Conservation (phyloP, 305 asterid genomes). For the Solanum hybrid region DNA sequence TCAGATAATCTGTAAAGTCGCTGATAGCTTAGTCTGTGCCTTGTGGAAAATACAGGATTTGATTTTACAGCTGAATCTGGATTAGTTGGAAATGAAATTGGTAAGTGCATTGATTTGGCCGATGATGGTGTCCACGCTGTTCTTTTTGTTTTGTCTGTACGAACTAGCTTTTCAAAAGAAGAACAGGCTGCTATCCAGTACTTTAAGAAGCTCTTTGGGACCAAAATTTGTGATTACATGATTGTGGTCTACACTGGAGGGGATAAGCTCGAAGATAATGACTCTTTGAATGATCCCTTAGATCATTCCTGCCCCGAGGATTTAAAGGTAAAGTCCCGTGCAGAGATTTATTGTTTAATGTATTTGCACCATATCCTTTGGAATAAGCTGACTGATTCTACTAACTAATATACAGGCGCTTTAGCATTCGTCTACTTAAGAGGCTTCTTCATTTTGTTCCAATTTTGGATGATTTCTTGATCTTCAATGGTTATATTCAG, state of each 20-base stretch:
- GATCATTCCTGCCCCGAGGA: slow-evolving; percentile 49
- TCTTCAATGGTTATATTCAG: not conserved
- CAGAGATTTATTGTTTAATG: not conserved
- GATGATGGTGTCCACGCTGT: slow-evolving; percentile 74
- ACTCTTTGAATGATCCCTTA: slow-evolving; percentile 35
- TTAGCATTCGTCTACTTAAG: not conserved
- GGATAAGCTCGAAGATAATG: slow-evolving; percentile 42
- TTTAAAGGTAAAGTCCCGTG: slow-evolving; percentile 34
- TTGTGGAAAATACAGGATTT: slow-evolving; percentile 32
- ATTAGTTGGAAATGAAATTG: slow-evolving; percentile 45
- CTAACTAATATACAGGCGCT: not conserved
- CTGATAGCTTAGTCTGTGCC: not conserved
- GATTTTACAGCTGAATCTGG: slow-evolving; percentile 40
- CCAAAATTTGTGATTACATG: slow-evolving; percentile 42
- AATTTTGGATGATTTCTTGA: not conserved
- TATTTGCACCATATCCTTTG: not conserved
- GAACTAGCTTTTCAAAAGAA: slow-evolving; percentile 44
- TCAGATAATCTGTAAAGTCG: not conserved
- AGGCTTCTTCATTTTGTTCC: not conserved
- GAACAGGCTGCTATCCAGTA: slow-evolving; percentile 46
- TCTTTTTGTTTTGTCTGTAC: slow-evolving; percentile 49
- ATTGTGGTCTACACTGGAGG: slow-evolving; percentile 57
- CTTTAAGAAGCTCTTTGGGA: slow-evolving; percentile 44
- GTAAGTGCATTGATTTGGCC: slow-evolving; percentile 53
- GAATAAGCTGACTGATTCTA: not conserved